Evolutionary conservation across 83 land plant genomes (phyloP).

Genomic region (Thuja plicata): DNA sequence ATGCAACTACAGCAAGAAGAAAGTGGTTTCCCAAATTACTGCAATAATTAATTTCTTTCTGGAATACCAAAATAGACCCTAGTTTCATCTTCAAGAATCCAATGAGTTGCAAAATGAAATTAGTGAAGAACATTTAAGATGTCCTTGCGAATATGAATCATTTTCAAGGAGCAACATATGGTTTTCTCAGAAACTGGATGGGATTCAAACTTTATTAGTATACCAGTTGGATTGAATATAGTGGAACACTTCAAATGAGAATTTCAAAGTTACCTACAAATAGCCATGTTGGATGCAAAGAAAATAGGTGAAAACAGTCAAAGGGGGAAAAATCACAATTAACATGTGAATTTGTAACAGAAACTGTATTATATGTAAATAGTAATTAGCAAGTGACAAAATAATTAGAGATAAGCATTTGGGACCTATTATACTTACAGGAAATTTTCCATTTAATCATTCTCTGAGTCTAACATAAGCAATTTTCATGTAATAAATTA

Average conservation of each 20-base stretch:
- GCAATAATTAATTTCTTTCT: not conserved
- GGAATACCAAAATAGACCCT: not conserved
- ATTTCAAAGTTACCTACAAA: not conserved
- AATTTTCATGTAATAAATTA: too few relatives aligned
- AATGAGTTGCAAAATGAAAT: not conserved
- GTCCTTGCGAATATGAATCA: not conserved
- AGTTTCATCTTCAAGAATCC: not conserved
- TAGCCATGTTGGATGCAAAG: not conserved
- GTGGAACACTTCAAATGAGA: not conserved
- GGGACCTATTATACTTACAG: not conserved
- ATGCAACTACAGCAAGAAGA: slow-evolving; percentile 6
- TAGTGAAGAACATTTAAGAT: not conserved
- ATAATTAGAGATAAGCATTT: not conserved
- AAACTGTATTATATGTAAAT: too few relatives aligned
- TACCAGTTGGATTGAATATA: not conserved
- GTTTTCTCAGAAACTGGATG: not conserved
- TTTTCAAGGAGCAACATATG: not conserved
- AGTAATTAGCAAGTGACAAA: not conserved
- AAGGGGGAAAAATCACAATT: not conserved
- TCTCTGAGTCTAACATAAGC: too few relatives aligned
- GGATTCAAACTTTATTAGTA: too few relatives aligned
- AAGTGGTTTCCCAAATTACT: not conserved
- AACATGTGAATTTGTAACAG: not conserved
- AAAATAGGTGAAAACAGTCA: not conserved
- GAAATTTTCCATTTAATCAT: too few relatives aligned